Evolutionary conservation across 2,329 filamentous ascomycete species (phyloP), one percentile per base, ranked within the genome.

Genomic region (Alternaria ventricosa): DNA sequence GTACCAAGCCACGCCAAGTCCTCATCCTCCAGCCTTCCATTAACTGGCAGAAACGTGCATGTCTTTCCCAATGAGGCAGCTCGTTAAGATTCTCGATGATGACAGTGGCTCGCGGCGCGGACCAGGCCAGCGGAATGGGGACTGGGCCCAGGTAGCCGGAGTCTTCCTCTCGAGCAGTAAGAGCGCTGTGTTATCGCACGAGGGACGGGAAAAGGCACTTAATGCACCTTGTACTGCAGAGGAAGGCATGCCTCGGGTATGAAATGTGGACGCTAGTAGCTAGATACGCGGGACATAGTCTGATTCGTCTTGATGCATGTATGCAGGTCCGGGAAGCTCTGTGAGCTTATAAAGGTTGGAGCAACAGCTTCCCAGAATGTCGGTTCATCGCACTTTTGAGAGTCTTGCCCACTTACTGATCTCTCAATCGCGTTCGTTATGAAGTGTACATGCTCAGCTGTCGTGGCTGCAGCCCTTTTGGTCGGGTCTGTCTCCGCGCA

Each of bases 401-500:
- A 69, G 69, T 59, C 62, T 66, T 63, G 63, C 61, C 57, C 59
- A 65, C 54, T 20, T 28, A 27, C 46, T 13, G 43, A 60, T 30
- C 61, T 64, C 63, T 72, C 60, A 57, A 57, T 65, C 61, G 58
- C 63, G 63, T 67, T 71, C 73, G 63, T 36, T 30, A 79, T 79
- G 77, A 77, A 74, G 70, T 70, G 69, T 53, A 65, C 65, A 46
- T 74, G 66, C 60, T 71, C 73, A 64, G 71, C 71, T 67, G 64
- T 65, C 66, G 67, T 71, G 54, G 70, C 72, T 55, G 73, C 68
- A 62, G 74, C 70, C 69, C 69, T 78, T 61, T 66, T 79, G 25
- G 58, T 67, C 41, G 64, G 71, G 55, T 65, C 68, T 64, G 72
- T 66, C 46, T 75, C 71, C 63, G 85, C 85, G 36, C 85, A 87